phyloP scores from a whole-genome alignment of 108 stramenopile species.

The Bacterosira constricta region DNA sequence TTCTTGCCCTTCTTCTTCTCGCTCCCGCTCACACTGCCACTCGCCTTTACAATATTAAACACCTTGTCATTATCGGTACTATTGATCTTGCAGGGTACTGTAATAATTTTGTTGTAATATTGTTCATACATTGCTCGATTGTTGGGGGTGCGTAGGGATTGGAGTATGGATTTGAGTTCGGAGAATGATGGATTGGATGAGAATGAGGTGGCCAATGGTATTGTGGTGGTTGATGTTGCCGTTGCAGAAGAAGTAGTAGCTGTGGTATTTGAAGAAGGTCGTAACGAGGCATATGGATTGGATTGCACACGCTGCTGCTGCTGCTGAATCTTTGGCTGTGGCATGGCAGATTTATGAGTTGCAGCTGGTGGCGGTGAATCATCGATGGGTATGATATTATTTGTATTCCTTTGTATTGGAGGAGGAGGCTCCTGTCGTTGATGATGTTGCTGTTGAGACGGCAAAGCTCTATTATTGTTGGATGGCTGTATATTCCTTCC shows the following conservation, averaged over 20 bases:
- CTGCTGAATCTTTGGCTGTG: slow-evolving; percentile 2
- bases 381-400: slow-evolving; percentile 1
- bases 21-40: background rate
- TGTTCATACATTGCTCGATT: slow-evolving; percentile 54
- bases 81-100: slow-evolving; percentile 44
- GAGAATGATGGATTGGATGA: slow-evolving; percentile 25
- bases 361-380: background rate
- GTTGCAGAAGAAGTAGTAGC: slow-evolving; percentile 4
- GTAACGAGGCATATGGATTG: slow-evolving; percentile 42
- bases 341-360: background rate
- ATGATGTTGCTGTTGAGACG: background rate
- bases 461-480: background rate
- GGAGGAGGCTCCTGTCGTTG: background rate
- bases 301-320: background rate
- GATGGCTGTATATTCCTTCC: slow-evolving; percentile 16
- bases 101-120: slow-evolving; percentile 40
- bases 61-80: slow-evolving; percentile 7
- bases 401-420: slow-evolving; percentile 4
- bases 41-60: slow-evolving; percentile 44
- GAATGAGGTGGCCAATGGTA: background rate
- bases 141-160: slow-evolving; percentile 3
- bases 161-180: slow-evolving; percentile 41
- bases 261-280: slow-evolving; percentile 8
- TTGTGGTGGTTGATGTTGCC: background rate
- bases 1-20: slow-evolving; percentile 36